Percentiles rank a stretch among this genome's conserved stretches.
These are phyloP conservation scores for Zoysia matrella DNA, from an alignment of 202 grass and related monocot species.

Conservation along the genomic window DNA sequence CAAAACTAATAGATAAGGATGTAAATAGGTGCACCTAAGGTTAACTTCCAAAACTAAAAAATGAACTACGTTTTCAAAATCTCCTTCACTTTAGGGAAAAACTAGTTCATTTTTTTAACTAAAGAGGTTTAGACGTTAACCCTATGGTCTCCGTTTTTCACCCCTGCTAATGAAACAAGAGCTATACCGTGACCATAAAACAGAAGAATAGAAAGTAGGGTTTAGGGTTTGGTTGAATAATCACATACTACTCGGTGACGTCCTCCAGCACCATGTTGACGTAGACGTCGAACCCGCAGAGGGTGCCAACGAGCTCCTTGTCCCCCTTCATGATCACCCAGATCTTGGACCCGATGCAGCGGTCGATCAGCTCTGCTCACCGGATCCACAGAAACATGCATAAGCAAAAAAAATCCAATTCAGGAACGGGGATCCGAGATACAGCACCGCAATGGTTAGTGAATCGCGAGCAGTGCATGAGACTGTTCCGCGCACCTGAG, in stretches of 20 bases:
- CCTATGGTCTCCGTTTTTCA: too few species aligned
- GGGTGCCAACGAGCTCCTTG: constrained; percentile 33
- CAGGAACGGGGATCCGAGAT: not conserved
- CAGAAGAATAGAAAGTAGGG: constrained; percentile 22
- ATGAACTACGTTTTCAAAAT: too few species aligned
- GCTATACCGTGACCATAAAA: not conserved
- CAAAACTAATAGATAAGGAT: too few species aligned
- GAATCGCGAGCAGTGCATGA: not conserved
- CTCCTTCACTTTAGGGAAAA: too few species aligned
- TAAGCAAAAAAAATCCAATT: not conserved
- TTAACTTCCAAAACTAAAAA: too few species aligned
- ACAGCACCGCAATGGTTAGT: not conserved
- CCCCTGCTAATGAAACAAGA: not conserved
- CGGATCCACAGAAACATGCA: not conserved
- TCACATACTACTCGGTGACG: constrained; percentile 93
- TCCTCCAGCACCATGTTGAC: constrained; percentile 99
- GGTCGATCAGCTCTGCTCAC: not conserved
- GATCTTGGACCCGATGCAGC: too few species aligned
- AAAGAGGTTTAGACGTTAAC: too few species aligned
- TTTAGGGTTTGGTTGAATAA: constrained; percentile 51
- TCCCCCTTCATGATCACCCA: too few species aligned
- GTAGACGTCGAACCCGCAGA: constrained; percentile 64
- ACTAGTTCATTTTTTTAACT: too few species aligned
- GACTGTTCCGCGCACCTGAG: constrained; percentile 56
- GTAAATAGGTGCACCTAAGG: too few species aligned